These are phyloP conservation scores for Paraglomus occultum DNA, from an alignment of 192 early-diverging fungal genomes.

Conservation along the genomic window DNA sequence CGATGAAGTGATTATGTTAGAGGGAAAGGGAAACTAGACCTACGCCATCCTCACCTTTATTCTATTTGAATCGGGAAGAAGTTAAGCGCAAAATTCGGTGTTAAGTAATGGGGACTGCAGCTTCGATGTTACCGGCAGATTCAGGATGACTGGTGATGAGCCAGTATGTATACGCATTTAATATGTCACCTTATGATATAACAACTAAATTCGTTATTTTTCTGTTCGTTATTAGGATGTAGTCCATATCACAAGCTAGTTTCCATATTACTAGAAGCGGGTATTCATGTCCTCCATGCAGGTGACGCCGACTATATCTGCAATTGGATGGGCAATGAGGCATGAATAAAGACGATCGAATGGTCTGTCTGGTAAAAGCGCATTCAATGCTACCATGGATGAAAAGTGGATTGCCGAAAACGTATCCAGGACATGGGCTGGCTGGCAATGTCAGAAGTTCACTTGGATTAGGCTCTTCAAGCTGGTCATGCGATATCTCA, in stretches of 20 bases:
- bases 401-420: slow-evolving; percentile 66
- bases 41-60: slow-evolving; percentile 82
- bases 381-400: slow-evolving; percentile 68
- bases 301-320: slow-evolving; percentile 94
- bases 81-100: slow-evolving; percentile 74
- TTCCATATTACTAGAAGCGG: slow-evolving; percentile 71
- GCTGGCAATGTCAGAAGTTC: slow-evolving; percentile 74
- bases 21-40: slow-evolving; percentile 77
- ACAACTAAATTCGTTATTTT: not conserved
- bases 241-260: slow-evolving; percentile 73
- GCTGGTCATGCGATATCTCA: slow-evolving; percentile 88
- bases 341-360: slow-evolving; percentile 74
- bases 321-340: slow-evolving; percentile 86
- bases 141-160: slow-evolving; percentile 82
- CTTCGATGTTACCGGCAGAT: slow-evolving; percentile 75
- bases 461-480: slow-evolving; percentile 82
- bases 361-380: slow-evolving; percentile 78
- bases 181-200: not conserved
- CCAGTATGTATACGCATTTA: not conserved
- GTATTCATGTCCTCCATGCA: slow-evolving; percentile 83
- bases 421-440: slow-evolving; percentile 34
- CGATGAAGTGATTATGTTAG: slow-evolving; percentile 84
- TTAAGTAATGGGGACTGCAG: slow-evolving; percentile 80
- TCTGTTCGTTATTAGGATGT: slow-evolving; percentile 60
- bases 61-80: slow-evolving; percentile 74